Evolutionary conservation across 352 stramenopile species (phyloP), one percentile per base, ranked within the genome.

Genomic region (Blastocystis sp.): DNA sequence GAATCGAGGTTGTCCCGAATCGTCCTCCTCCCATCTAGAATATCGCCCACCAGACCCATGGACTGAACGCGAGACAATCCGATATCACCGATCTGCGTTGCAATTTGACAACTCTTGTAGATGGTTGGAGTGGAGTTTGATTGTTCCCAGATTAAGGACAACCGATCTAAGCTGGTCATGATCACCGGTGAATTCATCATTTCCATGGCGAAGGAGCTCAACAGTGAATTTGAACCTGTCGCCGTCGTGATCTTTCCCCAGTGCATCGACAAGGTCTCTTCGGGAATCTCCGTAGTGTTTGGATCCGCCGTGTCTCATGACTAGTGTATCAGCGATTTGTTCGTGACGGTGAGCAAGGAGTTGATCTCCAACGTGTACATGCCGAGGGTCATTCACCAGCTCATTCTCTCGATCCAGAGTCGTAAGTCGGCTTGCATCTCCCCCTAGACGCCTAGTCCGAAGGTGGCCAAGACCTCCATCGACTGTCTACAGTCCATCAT

Each of bases 11-110:
- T 32, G 27, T 42, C 7, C 42, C 32, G 16, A 44, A 63, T 9
- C n/a, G 1, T 65, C 4, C 11, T n/a, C 40, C 21, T 3, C 42
- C 21, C 49, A n/a, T 42, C 1, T 81, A 81, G 69, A 24, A 21
- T 24, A 4, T 81, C 29, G 49, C 44, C n/a, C 14, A 49, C 21
- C 18, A 81, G 36, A 36, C 53, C 3, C 27, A 81, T 29, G 44
- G n/a, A 1, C 49, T 81, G 8, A 48, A 42, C n/a, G 14, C 56
- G 42, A 61, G 40, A 24, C 27, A 29, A 24, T 49, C 46, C 4
- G 69, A 81, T 29, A 40, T 81, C 27, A 81, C 48, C 1, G 46
- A 81, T 61, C 27, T 81, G n/a, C 69, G 69, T 9, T n/a, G 21
- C 14, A 21, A 48, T 27, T 64, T 81, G 34, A 51, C 36, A 11